These are phyloP conservation scores for Chimonanthus praecox DNA, from an alignment of 164 flowering plant species.

Conservation along the genomic window DNA sequence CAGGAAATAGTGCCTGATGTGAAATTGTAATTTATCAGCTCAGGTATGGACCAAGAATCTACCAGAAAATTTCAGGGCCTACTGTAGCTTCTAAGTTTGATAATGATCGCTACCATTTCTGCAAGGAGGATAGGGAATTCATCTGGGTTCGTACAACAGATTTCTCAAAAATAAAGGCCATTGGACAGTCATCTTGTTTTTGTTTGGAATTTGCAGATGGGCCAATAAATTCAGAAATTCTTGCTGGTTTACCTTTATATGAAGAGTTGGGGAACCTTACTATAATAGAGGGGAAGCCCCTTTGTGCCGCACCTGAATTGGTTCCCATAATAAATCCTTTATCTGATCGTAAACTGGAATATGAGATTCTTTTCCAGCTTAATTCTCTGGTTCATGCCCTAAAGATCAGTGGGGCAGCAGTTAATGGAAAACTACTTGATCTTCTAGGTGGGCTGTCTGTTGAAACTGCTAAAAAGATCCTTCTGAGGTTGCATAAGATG, in stretches of 20 bases:
- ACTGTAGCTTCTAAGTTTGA: slow-evolving; percentile 35
- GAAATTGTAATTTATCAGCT: slow-evolving; percentile 40
- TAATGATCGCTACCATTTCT: slow-evolving; percentile 53
- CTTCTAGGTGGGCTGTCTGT: slow-evolving; percentile 31
- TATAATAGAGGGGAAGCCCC: slow-evolving; percentile 34
- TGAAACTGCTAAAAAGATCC: slow-evolving; percentile 41
- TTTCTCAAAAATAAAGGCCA: slow-evolving; percentile 56
- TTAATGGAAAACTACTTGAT: slow-evolving; percentile 41
- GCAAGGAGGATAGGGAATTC: slow-evolving; percentile 69
- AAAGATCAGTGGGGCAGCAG: slow-evolving; percentile 53
- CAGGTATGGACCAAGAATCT: slow-evolving; percentile 72
- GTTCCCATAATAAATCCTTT: slow-evolving; percentile 59
- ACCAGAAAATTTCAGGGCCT: slow-evolving; percentile 49
- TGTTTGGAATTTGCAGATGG: slow-evolving; percentile 57
- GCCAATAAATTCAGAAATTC: slow-evolving; percentile 31
- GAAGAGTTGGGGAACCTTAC: slow-evolving; percentile 24
- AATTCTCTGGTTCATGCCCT: slow-evolving; percentile 81
- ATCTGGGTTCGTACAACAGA: slow-evolving; percentile 95
- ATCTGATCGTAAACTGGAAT: slow-evolving; percentile 31
- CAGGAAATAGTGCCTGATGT: background rate
- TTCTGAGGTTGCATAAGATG: slow-evolving; percentile 62
- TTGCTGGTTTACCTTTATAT: slow-evolving; percentile 45
- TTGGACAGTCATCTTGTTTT: slow-evolving; percentile 66
- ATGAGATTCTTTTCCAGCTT: slow-evolving; percentile 78
- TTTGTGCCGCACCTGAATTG: slow-evolving; percentile 32